A percentile compares a stretch with the other conserved stretches of the same genome.
Conservation (phyloP, 257 asterid genomes). For the Ajuga chamaepitys region DNA sequence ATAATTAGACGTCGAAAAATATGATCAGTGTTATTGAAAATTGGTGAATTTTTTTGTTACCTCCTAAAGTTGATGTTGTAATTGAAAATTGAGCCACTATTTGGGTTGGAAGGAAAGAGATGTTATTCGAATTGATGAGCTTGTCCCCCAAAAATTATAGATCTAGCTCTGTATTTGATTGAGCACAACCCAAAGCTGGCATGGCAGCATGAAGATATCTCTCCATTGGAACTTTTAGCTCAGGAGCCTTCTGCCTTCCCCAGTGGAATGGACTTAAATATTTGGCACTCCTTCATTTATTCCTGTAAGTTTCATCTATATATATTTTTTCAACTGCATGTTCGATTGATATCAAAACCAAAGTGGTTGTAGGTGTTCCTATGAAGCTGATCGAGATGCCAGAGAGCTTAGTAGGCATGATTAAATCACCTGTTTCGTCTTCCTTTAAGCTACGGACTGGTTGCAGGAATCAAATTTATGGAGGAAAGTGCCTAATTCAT, state of each 20-base stretch:
- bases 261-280: constrained; percentile 12
- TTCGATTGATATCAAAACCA: too few relatives aligned
- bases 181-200: constrained; percentile 19
- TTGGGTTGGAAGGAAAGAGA: too few relatives aligned
- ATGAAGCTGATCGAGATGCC: constrained; percentile 12
- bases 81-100: too few relatives aligned
- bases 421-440: neutral
- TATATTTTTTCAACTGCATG: too few relatives aligned
- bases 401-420: neutral
- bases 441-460: neutral
- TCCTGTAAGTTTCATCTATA: constrained; percentile 18
- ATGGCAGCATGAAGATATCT: constrained; percentile 12
- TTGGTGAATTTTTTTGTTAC: too few relatives aligned
- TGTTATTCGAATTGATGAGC: too few relatives aligned
- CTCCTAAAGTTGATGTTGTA: too few relatives aligned
- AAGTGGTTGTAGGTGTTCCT: constrained; percentile 18
- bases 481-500: constrained; percentile 6
- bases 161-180: constrained; percentile 16
- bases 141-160: too few relatives aligned
- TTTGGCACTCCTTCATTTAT: constrained; percentile 13
- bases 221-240: constrained; percentile 20
- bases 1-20: too few relatives aligned
- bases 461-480: neutral
- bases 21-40: too few relatives aligned
- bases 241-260: constrained; percentile 21